Base-by-base conservation (phyloP, 192 early-diverging fungal species). In the Coemansia sp. region DNA sequence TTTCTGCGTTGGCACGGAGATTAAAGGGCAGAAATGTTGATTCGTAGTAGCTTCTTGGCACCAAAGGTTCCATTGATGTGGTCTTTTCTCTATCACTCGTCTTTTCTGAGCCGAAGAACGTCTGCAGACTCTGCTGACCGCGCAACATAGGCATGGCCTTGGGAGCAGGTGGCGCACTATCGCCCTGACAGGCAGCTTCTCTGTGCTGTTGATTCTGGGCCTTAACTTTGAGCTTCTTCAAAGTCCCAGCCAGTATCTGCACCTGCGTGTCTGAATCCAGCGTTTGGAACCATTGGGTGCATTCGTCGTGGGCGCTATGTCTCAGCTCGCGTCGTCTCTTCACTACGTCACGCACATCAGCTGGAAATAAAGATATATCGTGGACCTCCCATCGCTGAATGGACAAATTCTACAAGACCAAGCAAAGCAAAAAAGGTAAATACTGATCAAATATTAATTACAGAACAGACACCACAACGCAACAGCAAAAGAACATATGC, bases 341-440 rank as follows among this genome's bases (percentile, higher is more conserved):
- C 65, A 77, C 69, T 4, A 74, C 58, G 0, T 65, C 59, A n/a
- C 61, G 64, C 26, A 74, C 65, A 43, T 74, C 71, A 3, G 63
- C 53, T 9, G 75, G 74, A 26, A 82, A 45, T 56, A 77, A 26
- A 16, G 35, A 15, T 16, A 68, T 26, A 40, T 82, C 71, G 23
- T 48, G 62, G 30, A 77, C 67, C 40, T 82, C 80, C 80, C 80
- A 82, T 15, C 80, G 74, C 37, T 77, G 68, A 8, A 73, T 77
- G 12, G 68, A 55, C 37, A 79, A 30, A 5, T 45, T 70, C 31
- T 30, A 40, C 21, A 49, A 40, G 39, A n/a, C n/a, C 39, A 15
- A 7, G 39, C 21, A 26, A 46, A 51, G 48, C 2, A 0, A 26
- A 51, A 26, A 46, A 10, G 34, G 10, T 10, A 35, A 35, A 10